phyloP scores from a whole-genome alignment of 2,329 filamentous ascomycete species.

The Macrophomina phaseolina region DNA sequence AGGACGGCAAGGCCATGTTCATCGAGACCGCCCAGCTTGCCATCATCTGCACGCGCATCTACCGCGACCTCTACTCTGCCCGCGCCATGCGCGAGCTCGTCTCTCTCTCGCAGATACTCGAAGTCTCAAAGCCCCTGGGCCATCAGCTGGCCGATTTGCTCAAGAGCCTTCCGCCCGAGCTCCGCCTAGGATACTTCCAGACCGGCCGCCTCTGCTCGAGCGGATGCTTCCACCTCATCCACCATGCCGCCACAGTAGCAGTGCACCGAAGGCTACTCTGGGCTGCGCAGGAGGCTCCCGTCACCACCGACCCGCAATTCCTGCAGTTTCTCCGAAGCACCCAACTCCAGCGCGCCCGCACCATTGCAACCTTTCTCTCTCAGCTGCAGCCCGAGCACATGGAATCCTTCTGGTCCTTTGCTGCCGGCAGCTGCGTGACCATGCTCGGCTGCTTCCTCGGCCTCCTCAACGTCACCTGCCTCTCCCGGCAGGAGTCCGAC shows the following conservation, averaged over 20 bases:
- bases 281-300: slow-evolving; percentile 34
- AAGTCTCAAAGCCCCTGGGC: slow-evolving; percentile 54
- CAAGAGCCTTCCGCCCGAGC: slow-evolving; percentile 57
- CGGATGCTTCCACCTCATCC: slow-evolving; percentile 54
- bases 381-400: slow-evolving; percentile 52
- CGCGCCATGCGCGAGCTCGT: slow-evolving; percentile 53
- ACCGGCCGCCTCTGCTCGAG: background rate
- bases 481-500: background rate
- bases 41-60: slow-evolving; percentile 57
- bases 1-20: slow-evolving; percentile 51
- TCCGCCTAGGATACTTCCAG: slow-evolving; percentile 11
- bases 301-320: slow-evolving; percentile 39
- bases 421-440: slow-evolving; percentile 50
- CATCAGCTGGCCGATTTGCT: background rate
- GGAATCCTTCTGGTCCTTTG: slow-evolving; percentile 55
- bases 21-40: slow-evolving; percentile 59
- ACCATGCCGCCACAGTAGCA: slow-evolving; percentile 54
- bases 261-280: slow-evolving; percentile 51
- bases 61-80: slow-evolving; percentile 59
- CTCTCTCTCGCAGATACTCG: slow-evolving; percentile 56
- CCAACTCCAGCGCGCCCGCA: slow-evolving; percentile 50
- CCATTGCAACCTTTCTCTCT: slow-evolving; percentile 54
- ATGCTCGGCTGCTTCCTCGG: slow-evolving; percentile 51
- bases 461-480: slow-evolving; percentile 34
- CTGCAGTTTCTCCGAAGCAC: slow-evolving; percentile 49